Conservation (phyloP, 164 flowering plant genomes). For the Piper betle region DNA sequence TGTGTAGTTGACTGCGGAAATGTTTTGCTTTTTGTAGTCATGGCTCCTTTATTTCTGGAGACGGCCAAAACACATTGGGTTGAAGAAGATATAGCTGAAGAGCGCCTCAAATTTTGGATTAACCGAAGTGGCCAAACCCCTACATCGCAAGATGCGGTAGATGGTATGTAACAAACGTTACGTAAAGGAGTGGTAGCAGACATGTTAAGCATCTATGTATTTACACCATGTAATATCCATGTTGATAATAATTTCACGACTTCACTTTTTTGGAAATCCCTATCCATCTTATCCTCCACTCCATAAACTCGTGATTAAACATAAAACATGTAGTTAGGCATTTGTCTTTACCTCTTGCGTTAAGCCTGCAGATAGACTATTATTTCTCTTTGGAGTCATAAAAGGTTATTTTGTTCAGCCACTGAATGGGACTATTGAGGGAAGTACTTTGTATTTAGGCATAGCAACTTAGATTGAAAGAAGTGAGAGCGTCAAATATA, state of each 20-base stretch:
- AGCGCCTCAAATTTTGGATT: conserved; percentile 75
- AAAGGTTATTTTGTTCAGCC: no score
- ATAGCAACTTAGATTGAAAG: no score
- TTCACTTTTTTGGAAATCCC: not conserved
- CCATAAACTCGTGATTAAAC: no score
- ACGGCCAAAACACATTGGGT: conserved; percentile 76
- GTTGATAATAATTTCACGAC: no score
- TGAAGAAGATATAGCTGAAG: conserved; percentile 90
- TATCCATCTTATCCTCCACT: not conserved
- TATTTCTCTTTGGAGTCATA: no score
- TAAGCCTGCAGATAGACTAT: no score
- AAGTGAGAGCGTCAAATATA: no score
- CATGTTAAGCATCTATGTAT: not conserved
- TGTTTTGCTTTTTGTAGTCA: conserved; percentile 32
- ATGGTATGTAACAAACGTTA: conserved; percentile 39
- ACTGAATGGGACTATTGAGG: no score
- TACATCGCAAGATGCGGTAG: conserved; percentile 83
- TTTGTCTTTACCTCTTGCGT: no score
- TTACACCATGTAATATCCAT: not conserved
- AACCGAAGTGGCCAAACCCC: conserved; percentile 66
- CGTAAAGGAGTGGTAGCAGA: not conserved
- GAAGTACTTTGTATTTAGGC: no score
- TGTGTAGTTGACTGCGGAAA: not conserved
- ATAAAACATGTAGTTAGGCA: no score
- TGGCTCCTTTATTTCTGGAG: conserved; percentile 95